These are phyloP conservation scores for Solanum habrochaites DNA, from an alignment of 257 asterid genomes.

Conservation along the genomic window DNA sequence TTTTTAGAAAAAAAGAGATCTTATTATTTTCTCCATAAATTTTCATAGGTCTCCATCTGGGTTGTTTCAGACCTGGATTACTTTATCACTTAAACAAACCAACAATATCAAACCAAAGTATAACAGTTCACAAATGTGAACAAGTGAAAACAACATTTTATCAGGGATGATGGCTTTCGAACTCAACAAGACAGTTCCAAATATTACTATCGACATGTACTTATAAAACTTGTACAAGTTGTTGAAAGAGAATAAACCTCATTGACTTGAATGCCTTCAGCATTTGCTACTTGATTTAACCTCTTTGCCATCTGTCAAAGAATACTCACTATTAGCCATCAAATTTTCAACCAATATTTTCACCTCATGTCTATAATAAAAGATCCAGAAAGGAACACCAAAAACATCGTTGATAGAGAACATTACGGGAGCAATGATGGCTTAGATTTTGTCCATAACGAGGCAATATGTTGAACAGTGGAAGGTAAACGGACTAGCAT, in stretches of 20 bases:
- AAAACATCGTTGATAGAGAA: not conserved
- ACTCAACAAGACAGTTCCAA: not conserved
- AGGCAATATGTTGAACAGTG: not conserved
- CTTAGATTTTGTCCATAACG: not conserved
- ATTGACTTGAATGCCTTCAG: slow-evolving; percentile 81
- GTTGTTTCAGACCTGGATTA: not conserved
- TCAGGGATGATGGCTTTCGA: not conserved
- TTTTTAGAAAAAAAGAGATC: not conserved
- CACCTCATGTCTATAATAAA: not conserved
- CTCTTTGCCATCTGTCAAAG: slow-evolving; percentile 80
- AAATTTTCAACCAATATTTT: not conserved
- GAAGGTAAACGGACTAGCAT: not conserved
- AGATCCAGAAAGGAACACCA: slow-evolving; percentile 5
- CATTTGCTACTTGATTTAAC: slow-evolving; percentile 65
- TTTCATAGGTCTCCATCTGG: not conserved
- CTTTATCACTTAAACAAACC: not conserved
- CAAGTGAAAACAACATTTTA: not conserved
- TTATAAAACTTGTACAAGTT: not conserved
- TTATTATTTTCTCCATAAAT: not conserved
- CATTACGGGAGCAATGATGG: not conserved
- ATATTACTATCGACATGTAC: not conserved
- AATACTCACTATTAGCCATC: not conserved
- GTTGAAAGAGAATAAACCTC: slow-evolving; percentile 37
- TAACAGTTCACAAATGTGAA: not conserved
- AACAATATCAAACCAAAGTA: not conserved